phyloP scores from a whole-genome alignment of 768 basidiomycete species.

The Lentinus tigrinus region DNA sequence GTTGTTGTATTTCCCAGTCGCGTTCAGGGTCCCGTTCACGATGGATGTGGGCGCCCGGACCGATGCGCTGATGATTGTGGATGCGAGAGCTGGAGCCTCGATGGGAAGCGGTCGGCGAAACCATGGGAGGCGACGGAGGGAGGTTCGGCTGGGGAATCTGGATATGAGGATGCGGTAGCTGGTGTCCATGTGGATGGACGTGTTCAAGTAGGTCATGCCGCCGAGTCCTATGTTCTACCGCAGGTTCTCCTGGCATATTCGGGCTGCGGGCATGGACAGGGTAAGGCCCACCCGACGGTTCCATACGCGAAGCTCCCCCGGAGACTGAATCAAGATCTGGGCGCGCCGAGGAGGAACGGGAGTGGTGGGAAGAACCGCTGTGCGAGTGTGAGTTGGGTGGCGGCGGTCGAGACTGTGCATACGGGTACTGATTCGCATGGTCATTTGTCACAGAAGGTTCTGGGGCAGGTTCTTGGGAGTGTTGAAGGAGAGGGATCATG shows the following conservation, averaged over 20 bases:
- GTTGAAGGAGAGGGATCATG: slow-evolving; percentile 24
- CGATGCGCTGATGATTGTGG: slow-evolving; percentile 68
- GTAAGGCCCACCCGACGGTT: slow-evolving; percentile 41
- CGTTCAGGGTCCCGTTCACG: slow-evolving; percentile 45
- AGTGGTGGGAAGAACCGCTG: slow-evolving; percentile 52
- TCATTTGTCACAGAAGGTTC: slow-evolving; percentile 22
- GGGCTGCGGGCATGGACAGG: slow-evolving; percentile 23
- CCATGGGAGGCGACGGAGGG: slow-evolving; percentile 33
- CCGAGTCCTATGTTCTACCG: slow-evolving; percentile 40
- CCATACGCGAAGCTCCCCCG: slow-evolving; percentile 18
- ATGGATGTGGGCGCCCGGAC: slow-evolving; percentile 58
- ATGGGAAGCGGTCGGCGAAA: slow-evolving; percentile 20
- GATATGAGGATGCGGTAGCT: slow-evolving; percentile 31
- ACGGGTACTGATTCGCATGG: slow-evolving; percentile 14
- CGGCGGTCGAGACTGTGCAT: slow-evolving; percentile 28
- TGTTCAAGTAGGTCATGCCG: slow-evolving; percentile 49
- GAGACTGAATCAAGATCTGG: slow-evolving; percentile 22
- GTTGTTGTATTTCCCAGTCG: slow-evolving; percentile 21
- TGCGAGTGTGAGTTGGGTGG: slow-evolving; percentile 43
- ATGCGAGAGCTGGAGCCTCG: slow-evolving; percentile 6
- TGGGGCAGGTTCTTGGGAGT: slow-evolving; percentile 13
- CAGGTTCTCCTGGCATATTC: slow-evolving; percentile 18
- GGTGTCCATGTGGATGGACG: slow-evolving; percentile 27
- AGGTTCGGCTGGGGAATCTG: slow-evolving; percentile 24
- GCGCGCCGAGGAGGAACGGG: slow-evolving; percentile 39